phyloP scores from a whole-genome alignment of 768 basidiomycete species.

The Mrakia blollopis region DNA sequence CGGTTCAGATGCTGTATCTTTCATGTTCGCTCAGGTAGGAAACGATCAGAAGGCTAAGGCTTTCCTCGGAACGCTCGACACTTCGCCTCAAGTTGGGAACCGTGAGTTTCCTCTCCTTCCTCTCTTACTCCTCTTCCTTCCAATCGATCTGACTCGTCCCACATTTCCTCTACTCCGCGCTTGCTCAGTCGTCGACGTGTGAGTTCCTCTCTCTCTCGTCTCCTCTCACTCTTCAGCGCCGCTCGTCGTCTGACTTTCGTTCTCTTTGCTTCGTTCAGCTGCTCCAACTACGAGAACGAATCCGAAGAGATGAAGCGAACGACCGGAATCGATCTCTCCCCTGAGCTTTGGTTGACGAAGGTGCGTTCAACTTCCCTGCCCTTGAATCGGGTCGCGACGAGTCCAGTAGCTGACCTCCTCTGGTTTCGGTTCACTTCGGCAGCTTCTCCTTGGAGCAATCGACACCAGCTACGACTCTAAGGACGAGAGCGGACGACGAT shows the following conservation, averaged over 20 bases:
- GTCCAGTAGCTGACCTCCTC: no score
- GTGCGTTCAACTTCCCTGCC: neutral
- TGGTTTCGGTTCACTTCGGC: neutral
- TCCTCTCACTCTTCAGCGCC: no score
- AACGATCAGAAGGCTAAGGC: constrained; percentile 44
- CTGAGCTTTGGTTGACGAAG: constrained; percentile 30
- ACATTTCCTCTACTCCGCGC: no score
- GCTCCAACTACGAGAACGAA: constrained; percentile 28
- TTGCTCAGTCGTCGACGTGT: neutral
- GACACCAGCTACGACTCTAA: constrained; percentile 20
- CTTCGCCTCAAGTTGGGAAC: constrained; percentile 1
- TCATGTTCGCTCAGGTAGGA: constrained; percentile 40
- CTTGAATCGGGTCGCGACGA: neutral
- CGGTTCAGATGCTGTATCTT: constrained; percentile 44
- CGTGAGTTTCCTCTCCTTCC: neutral
- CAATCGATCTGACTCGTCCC: no score
- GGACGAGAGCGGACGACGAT: constrained; percentile 18
- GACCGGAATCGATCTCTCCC: constrained; percentile 24
- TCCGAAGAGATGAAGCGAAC: constrained; percentile 25
- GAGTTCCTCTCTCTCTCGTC: neutral
- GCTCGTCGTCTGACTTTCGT: neutral
- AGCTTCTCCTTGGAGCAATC: constrained; percentile 22
- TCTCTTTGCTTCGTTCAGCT: neutral
- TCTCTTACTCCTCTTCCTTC: no score
- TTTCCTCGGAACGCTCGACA: constrained; percentile 35